Evolutionary conservation across 345 rosid genomes (phyloP).

Genomic region (Theobroma cacao): DNA sequence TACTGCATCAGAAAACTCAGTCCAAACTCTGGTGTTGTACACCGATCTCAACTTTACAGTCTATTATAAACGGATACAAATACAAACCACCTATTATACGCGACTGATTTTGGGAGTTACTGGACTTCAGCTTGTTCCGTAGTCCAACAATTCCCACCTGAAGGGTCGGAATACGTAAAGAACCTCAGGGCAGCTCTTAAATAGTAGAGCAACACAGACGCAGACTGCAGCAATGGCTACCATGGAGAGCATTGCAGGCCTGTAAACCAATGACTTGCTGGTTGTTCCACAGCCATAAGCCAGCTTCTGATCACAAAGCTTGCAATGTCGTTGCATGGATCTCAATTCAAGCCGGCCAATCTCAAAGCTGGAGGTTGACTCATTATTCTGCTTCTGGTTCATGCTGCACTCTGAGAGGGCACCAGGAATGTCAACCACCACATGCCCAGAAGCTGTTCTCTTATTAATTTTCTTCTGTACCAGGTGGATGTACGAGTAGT

Average conservation of each 20-base stretch:
- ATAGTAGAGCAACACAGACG: slow-evolving; percentile 92
- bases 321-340: slow-evolving; percentile 46
- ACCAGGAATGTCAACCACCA: slow-evolving; percentile 58
- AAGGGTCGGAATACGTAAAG: slow-evolving; percentile 85
- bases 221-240: slow-evolving; percentile 97
- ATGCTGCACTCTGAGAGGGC: slow-evolving; percentile 20
- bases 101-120: slow-evolving; percentile 5
- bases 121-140: slow-evolving; percentile 65
- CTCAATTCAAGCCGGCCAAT: slow-evolving; percentile 35
- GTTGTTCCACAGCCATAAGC: slow-evolving; percentile 38
- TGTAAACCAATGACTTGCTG: slow-evolving; percentile 63
- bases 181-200: slow-evolving; percentile 96
- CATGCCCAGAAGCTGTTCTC: slow-evolving; percentile 47
- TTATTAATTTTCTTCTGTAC: slow-evolving; percentile 76
- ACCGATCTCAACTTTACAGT: slow-evolving; percentile 39
- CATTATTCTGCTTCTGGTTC: slow-evolving; percentile 43
- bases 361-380: slow-evolving; percentile 48
- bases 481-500: slow-evolving; percentile 89
- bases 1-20: slow-evolving; percentile 18
- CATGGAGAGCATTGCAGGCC: slow-evolving; percentile 98
- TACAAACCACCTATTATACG: slow-evolving; percentile 26
- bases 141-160: slow-evolving; percentile 94
- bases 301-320: slow-evolving; percentile 62
- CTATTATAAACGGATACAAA: slow-evolving; percentile 23
- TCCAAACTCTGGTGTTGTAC: slow-evolving; percentile 22